phyloP scores from a whole-genome alignment of 2,329 filamentous ascomycete genomes.

The Colletotrichum tropicale region DNA sequence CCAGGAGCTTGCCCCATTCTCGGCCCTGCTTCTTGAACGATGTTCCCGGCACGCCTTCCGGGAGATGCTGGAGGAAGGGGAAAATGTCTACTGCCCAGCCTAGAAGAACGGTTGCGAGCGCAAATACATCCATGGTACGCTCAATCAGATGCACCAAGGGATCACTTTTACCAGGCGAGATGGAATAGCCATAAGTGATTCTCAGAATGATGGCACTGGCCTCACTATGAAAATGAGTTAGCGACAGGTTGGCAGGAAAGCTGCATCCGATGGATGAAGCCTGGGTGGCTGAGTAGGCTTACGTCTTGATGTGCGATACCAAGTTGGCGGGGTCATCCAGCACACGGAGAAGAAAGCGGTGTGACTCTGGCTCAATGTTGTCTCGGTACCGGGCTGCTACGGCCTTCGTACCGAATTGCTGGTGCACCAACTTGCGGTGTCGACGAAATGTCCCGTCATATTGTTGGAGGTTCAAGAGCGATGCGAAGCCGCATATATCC shows the following conservation, averaged over 20 bases:
- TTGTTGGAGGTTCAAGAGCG: background rate
- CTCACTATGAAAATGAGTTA: background rate
- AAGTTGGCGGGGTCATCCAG: background rate
- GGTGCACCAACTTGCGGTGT: background rate
- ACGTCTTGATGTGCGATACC: background rate
- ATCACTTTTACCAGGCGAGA: background rate
- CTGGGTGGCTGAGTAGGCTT: background rate
- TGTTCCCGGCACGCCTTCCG: background rate
- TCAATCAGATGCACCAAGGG: background rate
- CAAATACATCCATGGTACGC: background rate
- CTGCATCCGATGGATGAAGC: background rate
- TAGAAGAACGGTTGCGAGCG: background rate
- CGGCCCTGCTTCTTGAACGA: constrained; percentile 4
- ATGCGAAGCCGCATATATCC: background rate
- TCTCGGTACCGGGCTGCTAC: background rate
- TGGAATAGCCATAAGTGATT: background rate
- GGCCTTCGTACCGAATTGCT: background rate
- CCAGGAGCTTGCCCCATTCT: background rate
- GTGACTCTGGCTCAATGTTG: background rate
- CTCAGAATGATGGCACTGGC: background rate
- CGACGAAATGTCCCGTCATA: background rate
- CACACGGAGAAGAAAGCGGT: background rate
- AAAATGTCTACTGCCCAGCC: background rate
- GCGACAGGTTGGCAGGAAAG: accelerated
- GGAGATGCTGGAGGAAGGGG: background rate